Percentiles rank a stretch among this genome's conserved stretches.
phyloP scores from a whole-genome alignment of 2,329 filamentous ascomycete genomes.

The Diaporthe sp. region DNA sequence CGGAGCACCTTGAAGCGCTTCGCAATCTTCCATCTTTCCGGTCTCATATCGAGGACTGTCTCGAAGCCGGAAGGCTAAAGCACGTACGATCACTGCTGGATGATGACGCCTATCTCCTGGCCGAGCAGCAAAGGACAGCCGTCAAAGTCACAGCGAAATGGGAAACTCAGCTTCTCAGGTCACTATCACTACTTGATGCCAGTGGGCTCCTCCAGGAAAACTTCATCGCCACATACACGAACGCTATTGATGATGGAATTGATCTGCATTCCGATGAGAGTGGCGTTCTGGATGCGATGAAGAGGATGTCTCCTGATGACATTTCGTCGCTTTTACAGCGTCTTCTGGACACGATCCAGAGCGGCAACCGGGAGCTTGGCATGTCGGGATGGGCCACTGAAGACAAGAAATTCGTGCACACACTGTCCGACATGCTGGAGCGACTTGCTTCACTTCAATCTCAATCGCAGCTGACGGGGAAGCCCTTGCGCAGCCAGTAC shows the following conservation, averaged over 20 bases:
- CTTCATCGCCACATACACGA: slow-evolving; percentile 73
- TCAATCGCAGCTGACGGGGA: slow-evolving; percentile 59
- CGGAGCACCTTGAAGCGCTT: slow-evolving; percentile 76
- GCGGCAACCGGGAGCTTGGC: slow-evolving; percentile 56
- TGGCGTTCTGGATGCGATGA: slow-evolving; percentile 69
- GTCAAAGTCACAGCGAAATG: slow-evolving; percentile 46
- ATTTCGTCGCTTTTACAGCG: slow-evolving; percentile 58
- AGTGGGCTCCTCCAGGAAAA: slow-evolving; percentile 53
- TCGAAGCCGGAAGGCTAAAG: slow-evolving; percentile 59
- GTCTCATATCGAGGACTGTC: slow-evolving; percentile 61
- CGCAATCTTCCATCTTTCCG: slow-evolving; percentile 80
- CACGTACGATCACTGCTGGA: slow-evolving; percentile 69
- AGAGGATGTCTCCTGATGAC: slow-evolving; percentile 70
- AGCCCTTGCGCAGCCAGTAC: slow-evolving; percentile 79
- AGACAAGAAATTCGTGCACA: slow-evolving; percentile 11
- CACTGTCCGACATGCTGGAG: slow-evolving; percentile 54
- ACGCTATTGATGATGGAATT: slow-evolving; percentile 71
- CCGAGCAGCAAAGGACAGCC: slow-evolving; percentile 46
- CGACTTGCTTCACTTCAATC: slow-evolving; percentile 63
- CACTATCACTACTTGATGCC: slow-evolving; percentile 61
- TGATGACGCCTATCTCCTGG: slow-evolving; percentile 69
- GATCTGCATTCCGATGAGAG: slow-evolving; percentile 63
- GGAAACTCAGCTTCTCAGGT: slow-evolving; percentile 61
- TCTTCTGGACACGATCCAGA: slow-evolving; percentile 54
- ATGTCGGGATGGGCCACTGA: slow-evolving; percentile 53